These are phyloP conservation scores for Aureobasidium sp. DNA, from an alignment of 2,329 filamentous ascomycete genomes.

Conservation along the genomic window DNA sequence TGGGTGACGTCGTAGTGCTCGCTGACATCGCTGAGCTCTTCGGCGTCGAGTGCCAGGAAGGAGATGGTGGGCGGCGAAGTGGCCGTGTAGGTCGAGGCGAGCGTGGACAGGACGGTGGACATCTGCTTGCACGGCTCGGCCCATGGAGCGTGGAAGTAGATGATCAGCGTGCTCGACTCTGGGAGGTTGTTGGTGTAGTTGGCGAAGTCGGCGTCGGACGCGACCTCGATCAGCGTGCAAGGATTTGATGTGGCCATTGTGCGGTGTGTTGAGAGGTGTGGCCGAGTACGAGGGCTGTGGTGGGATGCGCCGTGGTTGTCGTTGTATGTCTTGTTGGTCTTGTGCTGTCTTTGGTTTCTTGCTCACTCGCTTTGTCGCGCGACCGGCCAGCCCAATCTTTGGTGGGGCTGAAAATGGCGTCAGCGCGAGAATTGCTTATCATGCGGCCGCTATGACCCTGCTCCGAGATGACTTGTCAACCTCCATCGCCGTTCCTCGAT, in stretches of 20 bases:
- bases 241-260: constrained; percentile 13
- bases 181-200: constrained; percentile 57
- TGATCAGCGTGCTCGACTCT: constrained; percentile 45
- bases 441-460: background rate
- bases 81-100: constrained; percentile 76
- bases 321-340: background rate
- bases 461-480: background rate
- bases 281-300: background rate
- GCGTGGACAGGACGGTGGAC: constrained; percentile 72
- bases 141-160: constrained; percentile 96
- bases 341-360: background rate
- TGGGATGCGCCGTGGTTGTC: background rate
- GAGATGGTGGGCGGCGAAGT: constrained; percentile 57
- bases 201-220: constrained; percentile 64
- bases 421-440: background rate
- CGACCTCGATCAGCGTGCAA: constrained; percentile 63
- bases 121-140: constrained; percentile 93
- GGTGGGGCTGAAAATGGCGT: background rate
- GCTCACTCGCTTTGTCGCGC: background rate
- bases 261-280: background rate
- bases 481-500: background rate
- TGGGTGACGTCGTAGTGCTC: constrained; percentile 91
- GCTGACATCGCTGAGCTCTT: constrained; percentile 84
- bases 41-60: constrained; percentile 88
- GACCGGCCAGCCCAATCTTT: constrained; percentile 2